Evolutionary conservation across 2,329 filamentous ascomycete genomes (phyloP), one percentile per base, ranked within the genome.

Genomic region (Colletotrichum trifolii): DNA sequence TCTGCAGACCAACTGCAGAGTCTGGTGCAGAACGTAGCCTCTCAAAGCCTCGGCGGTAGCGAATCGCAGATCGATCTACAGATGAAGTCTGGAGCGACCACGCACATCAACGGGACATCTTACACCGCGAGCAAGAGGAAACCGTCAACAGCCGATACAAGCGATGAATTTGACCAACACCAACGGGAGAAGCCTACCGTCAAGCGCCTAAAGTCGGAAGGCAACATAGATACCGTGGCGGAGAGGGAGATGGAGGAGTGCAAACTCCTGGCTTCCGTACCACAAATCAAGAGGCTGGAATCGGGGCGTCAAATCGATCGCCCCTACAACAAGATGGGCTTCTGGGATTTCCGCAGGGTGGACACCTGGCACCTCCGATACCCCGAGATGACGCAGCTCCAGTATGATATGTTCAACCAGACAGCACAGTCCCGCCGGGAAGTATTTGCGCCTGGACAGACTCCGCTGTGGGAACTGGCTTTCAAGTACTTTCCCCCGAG

Each of bases 361-460:
- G 77, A 72, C 17, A 88, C 85, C 1, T 88, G 87, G 82, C 88
- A 90, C 68, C 78, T 88, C 4, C 73, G 85, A 54, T 90, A 90
- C 69, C 88, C 88, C 0, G 84, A 87, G 67, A 89, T 90, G 86
- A 88, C 84, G 0, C 82, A 86, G 60, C 77, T 86, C 7, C 87
- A 90, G 66, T 83, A 83, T 60, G 81, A 83, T 39, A 84, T 82
- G 2, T 89, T 88, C 73, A 76, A 79, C 15, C 73, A 80, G n/a
- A 85, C 84, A 13, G 86, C 87, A 1, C 70, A 76, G 38, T 75
- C 76, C 0, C 78, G 83, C 39, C 78, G 79, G 1, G 87, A 90
- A 69, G 76, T 80, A 17, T 90, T 90, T 57, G 76, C 75, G 0
- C 84, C 83, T 2, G 83, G 82, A 2, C 80, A 81, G 63, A 81